These are phyloP conservation scores for Xylaria venustula DNA, from an alignment of 495 filamentous ascomycete species.

Conservation along the genomic window DNA sequence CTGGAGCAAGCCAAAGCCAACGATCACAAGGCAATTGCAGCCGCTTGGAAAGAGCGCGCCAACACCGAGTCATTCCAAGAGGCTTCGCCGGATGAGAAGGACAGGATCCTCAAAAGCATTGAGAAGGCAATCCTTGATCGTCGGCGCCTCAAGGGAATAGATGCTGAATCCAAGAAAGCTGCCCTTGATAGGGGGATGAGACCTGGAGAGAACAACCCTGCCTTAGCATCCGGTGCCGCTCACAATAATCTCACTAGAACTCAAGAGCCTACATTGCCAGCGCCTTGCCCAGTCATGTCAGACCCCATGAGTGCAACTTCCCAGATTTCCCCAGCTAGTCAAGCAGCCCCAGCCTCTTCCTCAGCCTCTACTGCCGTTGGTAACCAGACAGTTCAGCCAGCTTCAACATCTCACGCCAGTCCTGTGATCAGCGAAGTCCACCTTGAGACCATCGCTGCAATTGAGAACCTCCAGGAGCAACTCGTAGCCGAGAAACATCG, in stretches of 20 bases:
- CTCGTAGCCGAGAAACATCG: not conserved
- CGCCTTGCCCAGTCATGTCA: no score
- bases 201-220: not conserved
- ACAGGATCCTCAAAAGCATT: not conserved
- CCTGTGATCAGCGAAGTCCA: not conserved
- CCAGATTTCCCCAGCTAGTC: no score
- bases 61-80: not conserved
- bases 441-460: not conserved
- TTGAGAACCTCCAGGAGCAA: not conserved
- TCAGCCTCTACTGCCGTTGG: not conserved
- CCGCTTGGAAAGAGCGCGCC: slow-evolving; percentile 4
- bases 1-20: slow-evolving; percentile 1
- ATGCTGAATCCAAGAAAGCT: not conserved
- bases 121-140: not conserved
- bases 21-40: not conserved
- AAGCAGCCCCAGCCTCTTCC: not conserved
- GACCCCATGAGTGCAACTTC: no score
- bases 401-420: not conserved
- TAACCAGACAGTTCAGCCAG: no score
- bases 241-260: not conserved
- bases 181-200: not conserved
- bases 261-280: not conserved
- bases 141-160: slow-evolving; percentile 5
- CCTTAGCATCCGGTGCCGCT: no score
- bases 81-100: not conserved